Base-by-base conservation (phyloP, 331 rosid species). In the Rhamnella rubrinervis region DNA sequence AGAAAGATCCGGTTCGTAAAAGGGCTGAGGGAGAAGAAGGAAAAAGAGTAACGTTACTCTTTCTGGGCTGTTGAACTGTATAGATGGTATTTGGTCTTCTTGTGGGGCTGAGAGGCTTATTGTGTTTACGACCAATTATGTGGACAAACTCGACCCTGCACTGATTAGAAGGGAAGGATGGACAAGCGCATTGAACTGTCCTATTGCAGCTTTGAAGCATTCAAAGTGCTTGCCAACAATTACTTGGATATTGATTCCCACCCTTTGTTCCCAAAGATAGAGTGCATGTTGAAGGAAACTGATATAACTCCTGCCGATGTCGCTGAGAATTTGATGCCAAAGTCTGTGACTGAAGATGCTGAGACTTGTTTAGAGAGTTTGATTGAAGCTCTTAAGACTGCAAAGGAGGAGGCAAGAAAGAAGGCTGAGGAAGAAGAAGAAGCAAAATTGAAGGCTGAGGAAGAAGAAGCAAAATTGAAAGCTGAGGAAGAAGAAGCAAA, bases 81-180 rank as follows among this genome's bases (percentile, higher is more conserved):
- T 83, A 2, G 93, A 88, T 71, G 90, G 93, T 21, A 69, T 88
- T 41, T 85, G 93, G 88, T 81, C 85, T 1, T 77, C 86, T 31
- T 78, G 93, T 62, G 80, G 82, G 0, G 84, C 88, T 6, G 90
- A 87, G 57, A 83, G 90, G 40, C 38, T 85, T 40, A 77, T 81
- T 20, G 73, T 88, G 17, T 88, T 88, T 8, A 88, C 93, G 0
- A 85, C 93, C 0, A 88, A 85, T 23, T 68, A 64, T 50, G 78
- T 79, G 25, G 90, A 83, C 15, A 85, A 85, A 56, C 93, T 88
- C 16, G 93, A 85, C 75, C 79, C 80, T 25, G 90, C 93, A 18
- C 65, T 88, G n/a, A 72, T 88, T 44, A 61, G 88, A 8, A 81
- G 86, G 93, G 93, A 55, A 73, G 90, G 55, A 85, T 85, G 88